Conservation (phyloP, 371 early-diverging fungal species). For the Basidiobolus meristosporus region DNA sequence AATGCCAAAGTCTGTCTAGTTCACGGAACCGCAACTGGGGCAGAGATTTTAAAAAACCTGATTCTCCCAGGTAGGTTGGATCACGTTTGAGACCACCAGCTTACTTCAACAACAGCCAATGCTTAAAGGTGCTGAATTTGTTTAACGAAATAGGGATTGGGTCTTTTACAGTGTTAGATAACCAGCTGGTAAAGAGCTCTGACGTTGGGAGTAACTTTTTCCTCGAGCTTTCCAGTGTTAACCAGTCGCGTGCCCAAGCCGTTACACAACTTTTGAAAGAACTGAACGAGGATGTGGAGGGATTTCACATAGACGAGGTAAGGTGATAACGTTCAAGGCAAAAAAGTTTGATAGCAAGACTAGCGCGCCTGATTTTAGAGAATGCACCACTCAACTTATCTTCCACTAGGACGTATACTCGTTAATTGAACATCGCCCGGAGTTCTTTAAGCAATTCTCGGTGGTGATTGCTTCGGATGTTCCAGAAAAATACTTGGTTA, state of each 20-base stretch:
- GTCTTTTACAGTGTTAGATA: constrained; percentile 66
- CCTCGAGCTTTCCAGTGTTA: constrained; percentile 37
- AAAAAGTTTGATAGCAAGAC: too few relatives aligned
- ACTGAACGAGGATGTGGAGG: constrained; percentile 75
- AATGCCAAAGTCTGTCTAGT: constrained; percentile 62
- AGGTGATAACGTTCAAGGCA: background rate
- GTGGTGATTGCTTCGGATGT: constrained; percentile 55
- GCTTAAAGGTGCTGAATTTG: background rate
- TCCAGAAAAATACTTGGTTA: constrained; percentile 21
- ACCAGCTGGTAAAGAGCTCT: constrained; percentile 23
- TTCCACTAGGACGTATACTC: constrained; percentile 8
- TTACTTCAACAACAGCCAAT: background rate
- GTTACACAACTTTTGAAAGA: constrained; percentile 49
- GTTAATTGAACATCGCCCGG: constrained; percentile 24
- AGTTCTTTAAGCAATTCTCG: constrained; percentile 43
- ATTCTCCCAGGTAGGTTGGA: constrained; percentile 66
- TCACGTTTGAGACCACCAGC: background rate
- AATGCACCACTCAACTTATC: constrained; percentile 3
- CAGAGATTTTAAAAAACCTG: constrained; percentile 85
- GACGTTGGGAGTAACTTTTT: constrained; percentile 85
- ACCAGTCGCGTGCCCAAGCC: constrained; percentile 33
- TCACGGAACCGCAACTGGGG: constrained; percentile 61
- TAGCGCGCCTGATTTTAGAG: too few relatives aligned
- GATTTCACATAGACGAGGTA: constrained; percentile 24
- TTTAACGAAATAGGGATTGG: constrained; percentile 49